Base-by-base conservation (phyloP, 805 yeast genomes). In the Sugiyamaella floridensis region DNA sequence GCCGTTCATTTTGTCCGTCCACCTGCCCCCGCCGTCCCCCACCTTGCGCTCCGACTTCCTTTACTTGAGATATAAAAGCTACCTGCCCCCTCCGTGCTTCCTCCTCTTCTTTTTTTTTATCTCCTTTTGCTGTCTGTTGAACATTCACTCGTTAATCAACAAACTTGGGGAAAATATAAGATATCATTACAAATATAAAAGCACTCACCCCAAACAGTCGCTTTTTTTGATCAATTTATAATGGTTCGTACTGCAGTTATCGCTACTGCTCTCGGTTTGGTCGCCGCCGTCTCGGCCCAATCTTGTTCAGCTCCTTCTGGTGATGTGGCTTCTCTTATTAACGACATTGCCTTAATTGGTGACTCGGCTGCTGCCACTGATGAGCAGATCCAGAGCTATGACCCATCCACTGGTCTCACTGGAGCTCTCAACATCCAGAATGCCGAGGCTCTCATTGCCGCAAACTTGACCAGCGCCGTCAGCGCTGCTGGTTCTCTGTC, bases 371-470 rank as follows among this genome's bases (percentile, higher is more conserved):
- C 32, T 32, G 15, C 19, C 43, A 47, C 44, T 16, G 44, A 40
- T 32, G 19, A 40, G 14, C 43, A 26, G 4, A 32, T 40, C 44
- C 18, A 37, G 12, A 49, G 26, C 19, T 47, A 29, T 18, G 49
- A 47, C 26, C 18, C 43, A 10, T 47, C 49, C 19, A 19, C 32
- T 10, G 49, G 49, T 14, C 44, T 47, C 4, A 2, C 20, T 6
- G 49, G 49, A 12, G 49, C 44, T 37, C 44, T 47, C 32, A 20
- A 22, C n/a, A 26, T 40, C 44, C 49, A 64, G 65, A 40, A 47
- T 40, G 43, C 52, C 37, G 59, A 55, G 58, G 53, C 50, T 26
- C 50, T 57, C 14, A 54, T 63, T 34, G 45, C 54, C 28, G 19
- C 22, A 29, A 60, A 61, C 43, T 59, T 63, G 40, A 40, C 19